Base-by-base conservation (phyloP, 1,284 basidiomycete species). In the Apiotrichum akiyoshidainum region DNA sequence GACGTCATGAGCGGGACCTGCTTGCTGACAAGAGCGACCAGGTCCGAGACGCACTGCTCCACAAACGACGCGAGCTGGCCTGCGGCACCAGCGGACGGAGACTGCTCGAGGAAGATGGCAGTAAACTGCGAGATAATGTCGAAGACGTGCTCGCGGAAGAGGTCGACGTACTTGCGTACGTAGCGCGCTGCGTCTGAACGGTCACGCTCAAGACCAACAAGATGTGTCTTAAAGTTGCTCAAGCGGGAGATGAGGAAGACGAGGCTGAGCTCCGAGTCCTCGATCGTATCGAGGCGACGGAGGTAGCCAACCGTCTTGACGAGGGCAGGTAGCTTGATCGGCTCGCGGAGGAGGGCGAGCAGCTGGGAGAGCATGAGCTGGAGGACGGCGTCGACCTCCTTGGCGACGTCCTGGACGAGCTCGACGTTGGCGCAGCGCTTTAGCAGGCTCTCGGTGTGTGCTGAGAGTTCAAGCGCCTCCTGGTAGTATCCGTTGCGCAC, bases 111-210 rank as follows among this genome's bases (percentile, higher is more conserved):
- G 77, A 98, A 97, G 61, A 97, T 91, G 42, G 91, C 87, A 2
- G 87, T 84, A 68, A 87, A 96, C 74, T 96, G 92, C 17, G 87
- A 88, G 64, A 95, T 83, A 66, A 94, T 86, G 73, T 98, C 93
- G 75, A 93, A 89, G 26, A 93, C 87, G 54, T 90, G 86, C 77
- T 97, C 93, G 50, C 93, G 82, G 87, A 93, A 97, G 10, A 87
- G 78, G 70, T 96, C 94, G 65, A 95, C 86, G 77, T 93, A 94
- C 68, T 85, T 86, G 68, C 90, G 87, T 58, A 94, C 80, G 76
- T 87, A 92, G 45, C 87, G 80, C 33, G 87, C 83, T 22, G 89
- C 81, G 61, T 92, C 89, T 61, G 86, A 83, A 55, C 73, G 70
- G 59, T 80, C 75, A 54, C 75, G 60, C 60, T 78, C 78, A 22